These are phyloP conservation scores for Suillus americanus DNA, from an alignment of 768 basidiomycete species.

Conservation along the genomic window DNA sequence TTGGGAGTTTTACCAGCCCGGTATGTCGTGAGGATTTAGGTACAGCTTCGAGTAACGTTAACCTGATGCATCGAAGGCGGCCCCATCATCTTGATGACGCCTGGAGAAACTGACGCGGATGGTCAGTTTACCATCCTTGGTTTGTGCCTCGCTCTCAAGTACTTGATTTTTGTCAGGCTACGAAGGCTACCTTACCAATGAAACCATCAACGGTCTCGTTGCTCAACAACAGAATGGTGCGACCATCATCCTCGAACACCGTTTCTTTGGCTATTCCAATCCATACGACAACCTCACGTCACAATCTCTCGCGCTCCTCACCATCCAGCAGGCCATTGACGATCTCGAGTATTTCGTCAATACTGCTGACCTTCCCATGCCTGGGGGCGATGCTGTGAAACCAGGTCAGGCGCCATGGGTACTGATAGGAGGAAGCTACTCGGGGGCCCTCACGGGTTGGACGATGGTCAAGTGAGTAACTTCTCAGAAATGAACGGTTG, in stretches of 20 bases:
- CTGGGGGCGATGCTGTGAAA: constrained; percentile 57
- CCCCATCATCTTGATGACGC: constrained; percentile 42
- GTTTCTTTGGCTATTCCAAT: constrained; percentile 75
- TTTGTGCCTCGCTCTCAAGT: background rate
- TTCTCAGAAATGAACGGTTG: background rate
- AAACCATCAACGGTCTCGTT: constrained; percentile 61
- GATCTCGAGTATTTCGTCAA: constrained; percentile 71
- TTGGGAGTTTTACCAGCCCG: constrained; percentile 61
- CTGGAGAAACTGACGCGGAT: constrained; percentile 61
- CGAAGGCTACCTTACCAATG: constrained; percentile 58
- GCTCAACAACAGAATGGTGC: constrained; percentile 66
- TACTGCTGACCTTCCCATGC: constrained; percentile 66
- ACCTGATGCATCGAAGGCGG: constrained; percentile 16
- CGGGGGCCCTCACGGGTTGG: constrained; percentile 54
- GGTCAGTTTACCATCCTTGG: constrained; percentile 15
- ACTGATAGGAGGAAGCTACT: constrained; percentile 44
- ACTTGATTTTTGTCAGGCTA: constrained; percentile 21
- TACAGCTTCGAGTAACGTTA: background rate
- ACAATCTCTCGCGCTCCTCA: constrained; percentile 57
- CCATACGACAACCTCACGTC: constrained; percentile 60
- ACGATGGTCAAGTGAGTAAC: constrained; percentile 63
- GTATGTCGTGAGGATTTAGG: constrained; percentile 23
- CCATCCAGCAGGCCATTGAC: constrained; percentile 73
- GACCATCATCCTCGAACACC: constrained; percentile 65
- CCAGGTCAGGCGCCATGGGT: constrained; percentile 49